Base-by-base conservation (phyloP, 73 alveolate genomes). In the Paramecium tetraurelia region DNA sequence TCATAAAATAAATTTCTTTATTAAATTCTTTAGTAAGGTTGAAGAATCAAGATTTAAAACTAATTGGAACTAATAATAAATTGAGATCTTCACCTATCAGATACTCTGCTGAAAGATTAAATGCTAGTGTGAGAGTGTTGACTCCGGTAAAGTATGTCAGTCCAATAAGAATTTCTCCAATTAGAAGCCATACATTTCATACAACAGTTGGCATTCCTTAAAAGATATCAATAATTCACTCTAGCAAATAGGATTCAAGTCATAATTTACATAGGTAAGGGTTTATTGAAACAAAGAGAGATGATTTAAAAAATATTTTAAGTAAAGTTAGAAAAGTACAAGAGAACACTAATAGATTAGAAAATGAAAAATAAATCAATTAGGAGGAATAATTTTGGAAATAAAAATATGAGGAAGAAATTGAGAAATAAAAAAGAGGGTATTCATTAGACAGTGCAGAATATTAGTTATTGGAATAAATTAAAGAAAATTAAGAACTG, bases 111-210 rank as follows among this genome's bases (percentile, higher is more conserved):
- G 84, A 63, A 31, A 40, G 57, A n/a, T 20, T 72, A 33, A 72
- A 40, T 36, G n/a, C 36, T 16, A 72, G 57, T 16, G 57, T 72
- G 7, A 72, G 59, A 36, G 46, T 36, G 4, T 63, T 63, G 5
- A 63, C 84, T 3, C 84, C 90, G 0, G 71, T 33, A 4, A 41
- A 35, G 21, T 24, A 43, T 38, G 57, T 80, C 2, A 80, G 90
- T 80, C 90, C 90, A n/a, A 44, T 80, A 21, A 80, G 90, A 18
- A 43, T 80, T 24, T 80, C 90, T 7, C 90, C 90, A 14, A 41
- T 44, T n/a, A 80, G 57, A 31, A 43, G 33, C 18, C 31, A 35
- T 22, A 24, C 90, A 18, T 43, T 72, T 20, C 36, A 72, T 72
- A 16, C 12, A 12, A 5, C 22, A 3, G 40, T 36, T 72, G 11